A percentile compares a stretch with the other conserved stretches of the same genome.
phyloP scores from a whole-genome alignment of 78 protist species.

The slime mould (Dictyostelium discoideum) region DNA sequence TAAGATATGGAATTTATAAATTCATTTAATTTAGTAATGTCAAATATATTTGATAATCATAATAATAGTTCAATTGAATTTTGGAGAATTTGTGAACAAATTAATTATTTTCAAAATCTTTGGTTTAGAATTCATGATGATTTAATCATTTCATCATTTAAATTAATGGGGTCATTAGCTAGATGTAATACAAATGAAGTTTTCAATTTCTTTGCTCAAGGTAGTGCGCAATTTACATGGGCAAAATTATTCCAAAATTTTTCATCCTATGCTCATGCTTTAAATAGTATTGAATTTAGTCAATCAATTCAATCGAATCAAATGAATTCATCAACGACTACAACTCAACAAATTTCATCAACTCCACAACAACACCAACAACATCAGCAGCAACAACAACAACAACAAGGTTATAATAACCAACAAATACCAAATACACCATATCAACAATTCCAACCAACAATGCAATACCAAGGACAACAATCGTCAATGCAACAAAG shows the following conservation, averaged over 20 bases:
- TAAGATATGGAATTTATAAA: conserved; percentile 36
- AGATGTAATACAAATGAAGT: conserved; percentile 48
- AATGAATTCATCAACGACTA: neutral
- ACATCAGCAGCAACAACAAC: too few relatives aligned
- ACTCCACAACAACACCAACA: neutral
- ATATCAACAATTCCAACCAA: neutral
- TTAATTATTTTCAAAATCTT: neutral
- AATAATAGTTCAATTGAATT: conserved; percentile 25
- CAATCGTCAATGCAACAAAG: neutral
- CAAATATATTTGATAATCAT: conserved; percentile 13
- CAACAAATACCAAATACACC: neutral
- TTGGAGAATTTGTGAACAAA: conserved; percentile 23
- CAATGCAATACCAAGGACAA: neutral
- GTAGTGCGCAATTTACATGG: conserved; percentile 41
- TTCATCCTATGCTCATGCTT: neutral
- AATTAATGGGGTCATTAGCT: conserved; percentile 45
- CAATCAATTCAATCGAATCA: conserved; percentile 2
- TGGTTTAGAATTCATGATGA: conserved; percentile 43
- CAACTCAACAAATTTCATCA: neutral
- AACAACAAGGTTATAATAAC: neutral
- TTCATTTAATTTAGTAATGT: conserved; percentile 18
- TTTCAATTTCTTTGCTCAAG: conserved; percentile 43
- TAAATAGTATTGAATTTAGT: conserved; percentile 4
- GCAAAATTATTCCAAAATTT: conserved; percentile 18
- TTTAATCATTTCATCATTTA: conserved; percentile 36